These are phyloP conservation scores for Carex cristatella DNA, from an alignment of 176 grass and related monocot genomes.

Conservation along the genomic window DNA sequence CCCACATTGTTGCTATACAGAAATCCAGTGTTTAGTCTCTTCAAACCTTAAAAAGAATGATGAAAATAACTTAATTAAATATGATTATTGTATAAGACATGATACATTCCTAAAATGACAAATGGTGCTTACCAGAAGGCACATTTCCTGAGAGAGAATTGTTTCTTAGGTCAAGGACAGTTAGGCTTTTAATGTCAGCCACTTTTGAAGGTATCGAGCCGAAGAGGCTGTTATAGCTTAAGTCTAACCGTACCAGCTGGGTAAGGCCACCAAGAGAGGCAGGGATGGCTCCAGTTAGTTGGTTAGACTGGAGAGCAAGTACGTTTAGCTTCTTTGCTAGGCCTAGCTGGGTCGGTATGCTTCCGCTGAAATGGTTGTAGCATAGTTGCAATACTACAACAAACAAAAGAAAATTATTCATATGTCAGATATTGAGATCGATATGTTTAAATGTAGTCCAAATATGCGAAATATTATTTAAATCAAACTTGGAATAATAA, in stretches of 20 bases:
- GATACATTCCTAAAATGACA: background rate
- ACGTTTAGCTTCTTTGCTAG: slow-evolving; percentile 54
- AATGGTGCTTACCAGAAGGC: slow-evolving; percentile 47
- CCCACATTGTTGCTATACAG: slow-evolving; percentile 57
- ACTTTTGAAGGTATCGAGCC: slow-evolving; percentile 74
- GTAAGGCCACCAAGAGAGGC: slow-evolving; percentile 51
- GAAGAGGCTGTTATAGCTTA: slow-evolving; percentile 74
- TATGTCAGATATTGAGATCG: slow-evolving; percentile 16
- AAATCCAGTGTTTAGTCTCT: slow-evolving; percentile 46
- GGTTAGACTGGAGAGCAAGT: slow-evolving; percentile 72
- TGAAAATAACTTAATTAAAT: slow-evolving; percentile 5
- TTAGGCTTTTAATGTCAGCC: slow-evolving; percentile 38
- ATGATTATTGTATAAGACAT: background rate
- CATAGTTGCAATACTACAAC: slow-evolving; percentile 74
- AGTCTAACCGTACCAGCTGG: slow-evolving; percentile 54
- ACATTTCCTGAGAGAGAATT: slow-evolving; percentile 76
- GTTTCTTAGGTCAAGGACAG: slow-evolving; percentile 48
- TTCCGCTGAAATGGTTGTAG: slow-evolving; percentile 63
- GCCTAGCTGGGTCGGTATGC: slow-evolving; percentile 67
- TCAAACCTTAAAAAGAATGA: slow-evolving; percentile 41
- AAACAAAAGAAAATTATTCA: background rate
- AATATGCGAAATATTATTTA: background rate
- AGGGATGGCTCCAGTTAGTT: slow-evolving; percentile 63
- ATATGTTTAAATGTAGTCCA: slow-evolving; percentile 1
- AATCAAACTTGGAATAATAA: background rate